Evolutionary conservation across 1,284 basidiomycete species (phyloP).

Genomic region (Anthracocystis walkeri): DNA sequence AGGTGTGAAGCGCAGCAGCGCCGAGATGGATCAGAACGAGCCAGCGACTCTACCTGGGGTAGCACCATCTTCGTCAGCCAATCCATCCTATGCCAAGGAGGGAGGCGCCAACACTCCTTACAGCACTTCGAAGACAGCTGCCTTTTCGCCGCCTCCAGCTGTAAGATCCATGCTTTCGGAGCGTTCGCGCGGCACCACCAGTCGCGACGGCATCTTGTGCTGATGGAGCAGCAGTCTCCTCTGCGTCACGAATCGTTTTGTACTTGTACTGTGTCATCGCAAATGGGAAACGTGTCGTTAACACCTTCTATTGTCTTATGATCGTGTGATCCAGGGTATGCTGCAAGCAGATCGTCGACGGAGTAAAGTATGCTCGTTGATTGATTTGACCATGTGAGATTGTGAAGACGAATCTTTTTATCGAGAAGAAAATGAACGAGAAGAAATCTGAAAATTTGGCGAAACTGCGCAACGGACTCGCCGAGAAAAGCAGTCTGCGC

Average conservation of each 20-base stretch:
- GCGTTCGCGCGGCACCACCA: conserved; percentile 25
- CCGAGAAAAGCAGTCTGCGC: too few species aligned
- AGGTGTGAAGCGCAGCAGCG: conserved; percentile 35
- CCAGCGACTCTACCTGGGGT: not conserved
- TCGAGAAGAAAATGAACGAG: not conserved
- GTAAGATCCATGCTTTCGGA: conserved; percentile 22
- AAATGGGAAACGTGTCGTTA: too few species aligned
- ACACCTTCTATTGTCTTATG: not conserved
- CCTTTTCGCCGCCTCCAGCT: conserved; percentile 23
- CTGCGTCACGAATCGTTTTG: not conserved
- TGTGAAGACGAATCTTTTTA: not conserved
- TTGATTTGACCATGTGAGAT: not conserved
- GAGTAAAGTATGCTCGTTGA: too few species aligned
- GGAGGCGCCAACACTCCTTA: conserved; percentile 1
- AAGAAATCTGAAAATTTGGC: conserved; percentile 1
- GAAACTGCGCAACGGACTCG: too few species aligned
- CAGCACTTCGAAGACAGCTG: conserved; percentile 17
- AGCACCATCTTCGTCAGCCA: conserved; percentile 1
- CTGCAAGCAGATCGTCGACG: not conserved
- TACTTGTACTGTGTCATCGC: not conserved
- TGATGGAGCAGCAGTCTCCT: conserved; percentile 6
- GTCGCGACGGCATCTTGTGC: conserved; percentile 39
- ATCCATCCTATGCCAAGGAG: not conserved
- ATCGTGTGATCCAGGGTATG: not conserved
- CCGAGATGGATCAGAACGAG: conserved; percentile 40